A percentile compares a stretch with the other conserved stretches of the same genome.
Conservation (phyloP, 2,329 filamentous ascomycete genomes). For the Exophiala calicioides region DNA sequence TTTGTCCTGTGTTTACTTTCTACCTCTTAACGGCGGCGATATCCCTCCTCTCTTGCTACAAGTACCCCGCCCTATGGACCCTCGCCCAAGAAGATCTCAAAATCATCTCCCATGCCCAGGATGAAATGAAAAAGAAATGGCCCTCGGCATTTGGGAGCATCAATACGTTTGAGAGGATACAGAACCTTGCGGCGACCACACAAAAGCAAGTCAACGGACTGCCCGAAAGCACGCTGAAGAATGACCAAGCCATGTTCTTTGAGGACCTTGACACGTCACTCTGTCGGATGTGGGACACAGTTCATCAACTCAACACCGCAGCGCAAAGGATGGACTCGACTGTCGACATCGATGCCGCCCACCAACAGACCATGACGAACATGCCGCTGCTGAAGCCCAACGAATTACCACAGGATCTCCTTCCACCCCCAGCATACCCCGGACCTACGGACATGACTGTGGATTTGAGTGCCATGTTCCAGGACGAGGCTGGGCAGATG, state of each 20-base stretch:
- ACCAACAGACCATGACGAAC: too few species aligned
- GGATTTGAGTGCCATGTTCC: constrained; percentile 2
- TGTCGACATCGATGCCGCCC: too few species aligned
- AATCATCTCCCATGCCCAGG: constrained; percentile 3
- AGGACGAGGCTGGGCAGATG: not conserved
- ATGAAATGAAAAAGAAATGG: constrained; percentile 11
- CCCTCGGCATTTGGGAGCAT: constrained; percentile 9
- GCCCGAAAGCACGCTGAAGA: constrained; percentile 2
- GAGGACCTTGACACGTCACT: constrained; percentile 5
- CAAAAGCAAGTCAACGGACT: constrained; percentile 2
- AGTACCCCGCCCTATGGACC: constrained; percentile 4
- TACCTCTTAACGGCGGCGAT: too few species aligned
- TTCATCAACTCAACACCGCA: not conserved
- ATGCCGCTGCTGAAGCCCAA: too few species aligned
- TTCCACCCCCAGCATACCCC: not conserved
- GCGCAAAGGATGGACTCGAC: not conserved
- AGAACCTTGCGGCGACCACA: constrained; percentile 3
- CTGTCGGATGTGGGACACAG: constrained; percentile 3
- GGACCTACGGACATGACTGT: not conserved
- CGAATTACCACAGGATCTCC: not conserved
- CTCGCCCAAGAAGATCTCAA: constrained; percentile 12
- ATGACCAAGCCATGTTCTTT: constrained; percentile 6
- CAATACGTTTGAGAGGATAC: constrained; percentile 3
- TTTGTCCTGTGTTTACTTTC: too few species aligned
- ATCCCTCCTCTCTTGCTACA: too few species aligned